phyloP scores from a whole-genome alignment of 345 rosid species.

The Brassica juncea region DNA sequence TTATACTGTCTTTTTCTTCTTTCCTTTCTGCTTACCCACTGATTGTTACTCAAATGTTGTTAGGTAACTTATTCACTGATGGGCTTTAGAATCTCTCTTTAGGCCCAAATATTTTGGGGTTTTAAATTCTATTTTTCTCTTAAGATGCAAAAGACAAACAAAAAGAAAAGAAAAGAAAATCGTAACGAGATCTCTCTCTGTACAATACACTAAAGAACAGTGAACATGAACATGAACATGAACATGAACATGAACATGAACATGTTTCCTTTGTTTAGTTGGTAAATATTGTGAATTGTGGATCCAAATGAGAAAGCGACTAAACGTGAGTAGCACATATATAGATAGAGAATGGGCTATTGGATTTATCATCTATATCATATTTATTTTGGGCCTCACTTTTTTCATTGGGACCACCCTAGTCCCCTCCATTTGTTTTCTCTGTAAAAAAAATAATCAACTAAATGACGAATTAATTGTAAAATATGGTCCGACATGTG shows the following conservation, averaged over 20 bases:
- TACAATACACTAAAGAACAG: slow-evolving; percentile 2
- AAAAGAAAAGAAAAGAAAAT: background rate
- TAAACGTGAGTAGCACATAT: slow-evolving; percentile 31
- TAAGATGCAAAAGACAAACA: background rate
- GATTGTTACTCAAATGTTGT: background rate
- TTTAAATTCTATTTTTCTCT: background rate
- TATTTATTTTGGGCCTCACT: slow-evolving; percentile 44
- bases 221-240: background rate
- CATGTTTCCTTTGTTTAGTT: slow-evolving; percentile 2
- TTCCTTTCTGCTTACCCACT: background rate
- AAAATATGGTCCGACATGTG: slow-evolving; percentile 29
- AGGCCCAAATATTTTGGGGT: background rate
- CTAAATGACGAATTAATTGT: slow-evolving; percentile 21
- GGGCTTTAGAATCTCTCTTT: background rate
- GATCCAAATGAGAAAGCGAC: slow-evolving; percentile 44
- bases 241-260: slow-evolving; percentile 9
- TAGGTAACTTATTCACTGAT: background rate
- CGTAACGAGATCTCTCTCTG: slow-evolving; percentile 16
- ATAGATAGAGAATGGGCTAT: slow-evolving; percentile 38
- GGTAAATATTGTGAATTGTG: slow-evolving; percentile 21
- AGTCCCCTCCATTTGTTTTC: slow-evolving; percentile 9
- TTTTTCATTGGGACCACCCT: slow-evolving; percentile 37
- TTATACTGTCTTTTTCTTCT: background rate
- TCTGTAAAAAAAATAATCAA: background rate
- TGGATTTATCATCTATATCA: slow-evolving; percentile 27